These are phyloP conservation scores for Trichosporon sp. DNA, from an alignment of 1,284 basidiomycete genomes.

Conservation along the genomic window DNA sequence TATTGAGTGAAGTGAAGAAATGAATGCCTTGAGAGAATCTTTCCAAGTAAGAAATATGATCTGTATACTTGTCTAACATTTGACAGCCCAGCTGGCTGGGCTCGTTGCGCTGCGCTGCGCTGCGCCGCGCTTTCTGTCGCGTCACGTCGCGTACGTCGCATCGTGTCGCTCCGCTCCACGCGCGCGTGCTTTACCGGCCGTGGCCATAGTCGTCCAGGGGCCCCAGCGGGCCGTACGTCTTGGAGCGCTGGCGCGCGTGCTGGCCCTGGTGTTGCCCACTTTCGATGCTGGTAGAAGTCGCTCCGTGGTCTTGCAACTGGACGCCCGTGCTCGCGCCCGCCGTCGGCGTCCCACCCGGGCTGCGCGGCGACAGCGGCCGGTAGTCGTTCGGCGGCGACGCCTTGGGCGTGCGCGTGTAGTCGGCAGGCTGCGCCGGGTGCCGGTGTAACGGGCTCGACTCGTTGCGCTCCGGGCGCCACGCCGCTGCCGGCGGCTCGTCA, in stretches of 20 bases:
- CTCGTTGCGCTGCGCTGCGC: not conserved
- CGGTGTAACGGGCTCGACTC: constrained; percentile 31
- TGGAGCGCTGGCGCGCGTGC: constrained; percentile 13
- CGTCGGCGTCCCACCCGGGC: constrained; percentile 3
- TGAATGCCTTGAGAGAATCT: not conserved
- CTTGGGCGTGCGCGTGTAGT: not conserved
- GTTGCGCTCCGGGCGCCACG: constrained; percentile 24
- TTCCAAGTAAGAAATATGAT: not conserved
- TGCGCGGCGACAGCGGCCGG: not conserved
- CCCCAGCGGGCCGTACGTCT: constrained; percentile 9
- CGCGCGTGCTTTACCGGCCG: not conserved
- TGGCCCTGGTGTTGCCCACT: constrained; percentile 8
- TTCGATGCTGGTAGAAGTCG: constrained; percentile 5
- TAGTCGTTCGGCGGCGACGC: constrained; percentile 5
- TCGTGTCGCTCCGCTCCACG: not conserved
- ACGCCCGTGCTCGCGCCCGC: not conserved
- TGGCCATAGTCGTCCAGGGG: not conserved
- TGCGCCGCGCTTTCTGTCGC: not conserved
- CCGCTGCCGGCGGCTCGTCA: constrained; percentile 56
- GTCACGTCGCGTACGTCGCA: not conserved
- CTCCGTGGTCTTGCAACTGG: constrained; percentile 4
- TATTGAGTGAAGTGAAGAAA: not conserved
- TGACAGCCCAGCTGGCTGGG: not conserved
- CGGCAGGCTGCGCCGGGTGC: not conserved
- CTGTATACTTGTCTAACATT: not conserved